phyloP scores from a whole-genome alignment of 352 stramenopile species.

The Phytophthora boehmeriae region DNA sequence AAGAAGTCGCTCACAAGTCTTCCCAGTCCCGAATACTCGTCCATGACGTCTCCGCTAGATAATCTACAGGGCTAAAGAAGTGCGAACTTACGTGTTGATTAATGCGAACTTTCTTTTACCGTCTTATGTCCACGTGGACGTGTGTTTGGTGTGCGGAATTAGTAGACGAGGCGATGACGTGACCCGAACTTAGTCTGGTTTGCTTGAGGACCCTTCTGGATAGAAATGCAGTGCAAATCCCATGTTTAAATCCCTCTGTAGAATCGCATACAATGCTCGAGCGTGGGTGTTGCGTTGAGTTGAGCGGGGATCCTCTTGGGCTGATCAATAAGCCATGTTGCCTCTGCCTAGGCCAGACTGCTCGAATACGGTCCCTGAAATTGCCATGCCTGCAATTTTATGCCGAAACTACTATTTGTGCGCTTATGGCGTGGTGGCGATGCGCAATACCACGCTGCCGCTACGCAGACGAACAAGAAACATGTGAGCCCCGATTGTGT shows the following conservation, averaged over 20 bases:
- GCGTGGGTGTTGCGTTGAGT: too few species aligned
- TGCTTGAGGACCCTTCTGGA: conserved; percentile 1
- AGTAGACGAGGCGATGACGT: neutral
- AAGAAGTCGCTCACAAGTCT: conserved; percentile 24
- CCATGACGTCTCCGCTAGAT: conserved; percentile 20
- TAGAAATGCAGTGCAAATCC: neutral
- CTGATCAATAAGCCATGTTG: too few species aligned
- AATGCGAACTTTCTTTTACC: conserved; percentile 5
- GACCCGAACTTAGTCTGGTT: neutral
- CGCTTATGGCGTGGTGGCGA: too few species aligned
- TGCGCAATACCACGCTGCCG: too few species aligned
- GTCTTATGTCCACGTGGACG: conserved; percentile 11
- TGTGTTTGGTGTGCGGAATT: neutral
- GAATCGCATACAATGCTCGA: too few species aligned
- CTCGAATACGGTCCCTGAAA: too few species aligned
- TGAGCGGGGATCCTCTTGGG: too few species aligned
- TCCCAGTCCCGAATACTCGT: conserved; percentile 26
- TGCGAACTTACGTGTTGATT: conserved; percentile 18
- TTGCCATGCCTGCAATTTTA: too few species aligned
- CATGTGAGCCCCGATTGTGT: too few species aligned
- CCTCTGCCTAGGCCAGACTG: too few species aligned
- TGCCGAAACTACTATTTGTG: too few species aligned
- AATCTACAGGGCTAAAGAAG: conserved; percentile 5
- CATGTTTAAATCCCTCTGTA: neutral
- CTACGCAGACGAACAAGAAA: too few species aligned